Evolutionary conservation across 2,329 filamentous ascomycete genomes (phyloP), one percentile per base, ranked within the genome.

Genomic region (Aotearoamyces nothofagi): DNA sequence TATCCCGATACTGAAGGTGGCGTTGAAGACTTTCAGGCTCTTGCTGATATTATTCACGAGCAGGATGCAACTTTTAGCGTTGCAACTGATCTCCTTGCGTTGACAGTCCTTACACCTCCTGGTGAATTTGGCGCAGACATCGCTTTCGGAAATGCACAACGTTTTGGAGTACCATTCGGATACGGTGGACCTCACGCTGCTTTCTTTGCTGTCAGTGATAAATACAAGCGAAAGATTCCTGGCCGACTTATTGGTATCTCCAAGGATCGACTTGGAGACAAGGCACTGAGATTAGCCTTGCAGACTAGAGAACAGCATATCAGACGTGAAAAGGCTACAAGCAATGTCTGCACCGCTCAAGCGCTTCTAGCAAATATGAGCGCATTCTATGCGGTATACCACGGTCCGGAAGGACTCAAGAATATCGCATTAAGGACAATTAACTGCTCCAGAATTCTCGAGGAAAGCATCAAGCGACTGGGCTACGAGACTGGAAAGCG

Each of bases 291-390:
- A 43, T 58, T 94, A 47, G 80, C 87, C 11, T 60, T 94, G 29
- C 87, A 96, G 57, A 94, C 87, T 7, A 68, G 87, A 43, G 87
- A 96, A 57, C 87, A 96, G 59, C 87, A 96, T 52, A 94, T 96
- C 50, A 71, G 87, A 39, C 71, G 87, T 46, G 87, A 96, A 53
- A 94, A 94, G 66, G 87, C 87, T 2, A 96, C 87, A 2, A 93
- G 84, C 61, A 96, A 96, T 49, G 86, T 94, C 34, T 96, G 87
- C 60, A 96, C 87, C 2, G 86, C 87, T 2, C 87, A 96, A 56
- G 87, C 87, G 6, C 60, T 96, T 15, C 63, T 94, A 29, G 87
- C 87, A 20, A 96, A 96, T 54, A 94, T 94, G 82, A 87, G 74
- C 42, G 83, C 86, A 31, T 78, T 94, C 59, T 96, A 93, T 49